A percentile compares a stretch with the other conserved stretches of the same genome.
Conservation (phyloP, 768 basidiomycete genomes). For the Lepiota subincarnata region DNA sequence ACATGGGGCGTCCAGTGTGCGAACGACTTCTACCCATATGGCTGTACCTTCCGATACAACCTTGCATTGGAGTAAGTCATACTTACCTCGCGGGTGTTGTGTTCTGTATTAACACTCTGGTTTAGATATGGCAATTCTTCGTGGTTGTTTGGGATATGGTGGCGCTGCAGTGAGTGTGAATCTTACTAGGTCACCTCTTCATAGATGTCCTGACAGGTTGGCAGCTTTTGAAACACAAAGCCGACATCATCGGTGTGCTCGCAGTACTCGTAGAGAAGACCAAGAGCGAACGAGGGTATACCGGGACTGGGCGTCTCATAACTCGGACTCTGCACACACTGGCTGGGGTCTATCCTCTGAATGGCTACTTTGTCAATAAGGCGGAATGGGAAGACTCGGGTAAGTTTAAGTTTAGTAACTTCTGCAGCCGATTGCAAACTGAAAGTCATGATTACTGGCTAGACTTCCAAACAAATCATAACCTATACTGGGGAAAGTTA, state of each 20-base stretch:
- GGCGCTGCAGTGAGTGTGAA: constrained; percentile 49
- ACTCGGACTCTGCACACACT: constrained; percentile 73
- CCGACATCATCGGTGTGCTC: constrained; percentile 59
- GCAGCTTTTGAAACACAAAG: constrained; percentile 68
- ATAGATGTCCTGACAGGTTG: constrained; percentile 7
- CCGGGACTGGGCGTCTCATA: constrained; percentile 72
- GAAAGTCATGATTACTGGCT: constrained; percentile 10
- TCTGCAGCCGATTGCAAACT: neutral
- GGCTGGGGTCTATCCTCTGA: constrained; percentile 70
- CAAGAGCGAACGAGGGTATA: constrained; percentile 86
- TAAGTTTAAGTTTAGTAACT: constrained; percentile 27
- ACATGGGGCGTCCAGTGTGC: constrained; percentile 83
- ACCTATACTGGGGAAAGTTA: constrained; percentile 73
- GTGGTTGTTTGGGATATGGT: constrained; percentile 77
- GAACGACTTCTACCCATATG: constrained; percentile 72
- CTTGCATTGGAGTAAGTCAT: constrained; percentile 81
- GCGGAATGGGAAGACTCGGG: constrained; percentile 77
- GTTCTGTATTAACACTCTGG: neutral
- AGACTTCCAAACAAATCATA: constrained; percentile 65
- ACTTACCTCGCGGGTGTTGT: neutral
- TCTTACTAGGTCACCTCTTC: neutral
- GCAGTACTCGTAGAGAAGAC: constrained; percentile 70
- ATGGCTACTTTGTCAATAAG: constrained; percentile 76
- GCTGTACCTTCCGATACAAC: constrained; percentile 83
- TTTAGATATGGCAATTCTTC: constrained; percentile 74